Base-by-base conservation (phyloP, 768 basidiomycete genomes). In the Suillus occidentalis region DNA sequence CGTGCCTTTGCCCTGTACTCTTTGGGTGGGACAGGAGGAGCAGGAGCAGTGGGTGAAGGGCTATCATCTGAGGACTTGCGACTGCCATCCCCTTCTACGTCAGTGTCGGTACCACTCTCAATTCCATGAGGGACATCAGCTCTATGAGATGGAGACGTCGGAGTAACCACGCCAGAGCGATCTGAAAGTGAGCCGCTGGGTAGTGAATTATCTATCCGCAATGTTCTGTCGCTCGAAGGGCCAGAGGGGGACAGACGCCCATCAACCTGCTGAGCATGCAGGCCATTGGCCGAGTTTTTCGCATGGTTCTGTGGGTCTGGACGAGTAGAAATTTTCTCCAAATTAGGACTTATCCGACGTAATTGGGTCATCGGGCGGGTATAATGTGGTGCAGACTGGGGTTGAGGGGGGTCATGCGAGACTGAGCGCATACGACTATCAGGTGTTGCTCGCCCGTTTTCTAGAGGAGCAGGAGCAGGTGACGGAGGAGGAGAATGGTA, bases 71-170 rank as follows among this genome's bases (percentile, higher is more conserved):
- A 70, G 8, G 75, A 76, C 25, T 67, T 65, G 43, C 69, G 75
- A 37, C 73, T 78, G 22, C 83, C 84, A 9, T 78, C 78, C 52
- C 75, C 73, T 65, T 90, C 89, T 0, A 81, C 79, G 53, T 91
- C 90, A 0, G 87, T 88, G 66, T 92, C 90, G 3, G 88, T 89
- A 16, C 86, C 89, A 69, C 89, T 91, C 76, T 91, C 91, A 20
- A 92, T 80, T 14, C 85, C 80, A 59, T 84, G 87, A 63, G 90
- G 91, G 12, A 92, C 90, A 71, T 92, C 90, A 0, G 84, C 85
- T 42, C 77, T 82, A 70, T 88, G 86, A 3, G 85, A 81, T 6
- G 90, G 89, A 0, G 89, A 89, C 4, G 81, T 78, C 16, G 89
- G 85, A 62, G 72, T 68, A 12, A 68, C 62, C 18, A 34, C 42